Conservation (phyloP, 2,329 filamentous ascomycete genomes). For the Epichloe scottii region DNA sequence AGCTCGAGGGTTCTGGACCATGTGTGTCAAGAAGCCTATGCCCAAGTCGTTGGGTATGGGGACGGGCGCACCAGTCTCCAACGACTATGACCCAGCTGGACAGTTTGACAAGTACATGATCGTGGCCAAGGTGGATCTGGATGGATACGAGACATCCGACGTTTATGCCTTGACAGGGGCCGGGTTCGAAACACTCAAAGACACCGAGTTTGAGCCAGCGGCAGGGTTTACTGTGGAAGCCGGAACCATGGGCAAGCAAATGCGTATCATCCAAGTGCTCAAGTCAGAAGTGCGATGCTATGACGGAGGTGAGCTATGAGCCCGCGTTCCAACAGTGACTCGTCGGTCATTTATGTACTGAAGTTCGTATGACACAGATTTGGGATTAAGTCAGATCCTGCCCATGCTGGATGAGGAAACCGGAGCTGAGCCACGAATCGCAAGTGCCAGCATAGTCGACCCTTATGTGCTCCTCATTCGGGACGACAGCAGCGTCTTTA, state of each 20-base stretch:
- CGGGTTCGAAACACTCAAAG: constrained; percentile 61
- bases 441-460: constrained; percentile 74
- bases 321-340: no score
- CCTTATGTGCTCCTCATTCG: constrained; percentile 74
- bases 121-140: constrained; percentile 57
- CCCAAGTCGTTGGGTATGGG: constrained; percentile 40
- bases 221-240: constrained; percentile 80
- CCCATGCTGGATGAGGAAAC: constrained; percentile 88
- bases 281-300: constrained; percentile 82
- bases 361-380: constrained; percentile 40
- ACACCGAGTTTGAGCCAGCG: constrained; percentile 83
- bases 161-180: constrained; percentile 65
- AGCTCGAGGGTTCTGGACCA: constrained; percentile 69
- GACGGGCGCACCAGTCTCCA: constrained; percentile 33
- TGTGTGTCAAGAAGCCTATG: constrained; percentile 56
- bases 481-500: constrained; percentile 68
- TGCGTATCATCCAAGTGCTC: constrained; percentile 75
- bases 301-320: constrained; percentile 56
- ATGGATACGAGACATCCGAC: constrained; percentile 63
- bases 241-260: constrained; percentile 67
- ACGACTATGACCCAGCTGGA: constrained; percentile 45
- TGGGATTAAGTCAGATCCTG: constrained; percentile 81
- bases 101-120: constrained; percentile 74
- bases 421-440: constrained; percentile 63
- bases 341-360: constrained; percentile 5